A percentile compares a stretch with the other conserved stretches of the same genome.
These are phyloP conservation scores for Cicer cuneatum DNA, from an alignment of 306 rosid genomes.

Conservation along the genomic window DNA sequence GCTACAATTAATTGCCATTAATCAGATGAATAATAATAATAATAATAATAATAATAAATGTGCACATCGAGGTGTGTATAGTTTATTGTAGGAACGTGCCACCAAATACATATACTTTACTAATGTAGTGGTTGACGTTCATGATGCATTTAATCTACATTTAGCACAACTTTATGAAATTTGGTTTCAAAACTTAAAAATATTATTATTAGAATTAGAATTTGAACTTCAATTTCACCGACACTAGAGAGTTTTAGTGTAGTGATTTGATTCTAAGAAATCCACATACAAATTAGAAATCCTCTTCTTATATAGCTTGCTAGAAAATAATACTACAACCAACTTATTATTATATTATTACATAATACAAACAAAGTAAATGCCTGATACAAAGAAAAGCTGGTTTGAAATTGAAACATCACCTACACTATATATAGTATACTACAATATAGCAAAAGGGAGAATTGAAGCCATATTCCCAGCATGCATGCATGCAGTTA, in stretches of 20 bases:
- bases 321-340: neutral
- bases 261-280: constrained; percentile 21
- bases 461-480: neutral
- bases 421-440: neutral
- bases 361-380: neutral
- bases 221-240: neutral
- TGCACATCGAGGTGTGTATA: constrained; percentile 48
- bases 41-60: constrained; percentile 33
- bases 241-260: neutral
- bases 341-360: neutral
- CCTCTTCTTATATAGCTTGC: constrained; percentile 20
- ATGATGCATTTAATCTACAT: neutral
- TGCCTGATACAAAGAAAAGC: constrained; percentile 3
- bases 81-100: constrained; percentile 11
- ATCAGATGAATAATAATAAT: neutral
- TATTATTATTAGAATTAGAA: too few species aligned
- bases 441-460: neutral
- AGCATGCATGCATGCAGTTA: too few species aligned
- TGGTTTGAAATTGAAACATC: constrained; percentile 15
- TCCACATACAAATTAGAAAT: constrained; percentile 10
- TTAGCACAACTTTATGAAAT: too few species aligned
- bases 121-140: constrained; percentile 11
- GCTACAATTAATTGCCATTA: too few species aligned
- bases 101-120: constrained; percentile 8
- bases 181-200: too few species aligned